These are phyloP conservation scores for Leccinellum rugosiceps DNA, from an alignment of 768 basidiomycete species.

Conservation along the genomic window DNA sequence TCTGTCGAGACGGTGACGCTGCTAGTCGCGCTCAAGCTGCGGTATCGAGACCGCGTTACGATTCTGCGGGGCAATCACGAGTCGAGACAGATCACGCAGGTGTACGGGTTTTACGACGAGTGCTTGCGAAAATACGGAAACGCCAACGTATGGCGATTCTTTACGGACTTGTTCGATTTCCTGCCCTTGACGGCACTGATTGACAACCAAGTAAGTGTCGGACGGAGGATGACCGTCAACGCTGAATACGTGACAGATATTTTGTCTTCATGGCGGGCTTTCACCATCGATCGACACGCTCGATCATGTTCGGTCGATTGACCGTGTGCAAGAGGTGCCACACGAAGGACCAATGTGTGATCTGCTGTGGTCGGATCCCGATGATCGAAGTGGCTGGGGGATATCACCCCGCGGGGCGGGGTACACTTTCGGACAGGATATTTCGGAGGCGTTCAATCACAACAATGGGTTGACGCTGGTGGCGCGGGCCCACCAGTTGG, in stretches of 20 bases:
- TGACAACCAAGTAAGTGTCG: constrained; percentile 89
- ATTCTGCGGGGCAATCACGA: constrained; percentile 99
- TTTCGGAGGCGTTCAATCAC: constrained; percentile 98
- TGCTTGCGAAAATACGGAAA: constrained; percentile 99
- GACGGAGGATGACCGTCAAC: background rate
- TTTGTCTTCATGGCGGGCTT: constrained; percentile 96
- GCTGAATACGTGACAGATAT: constrained; percentile 62
- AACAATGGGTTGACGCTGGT: constrained; percentile 97
- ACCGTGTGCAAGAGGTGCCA: constrained; percentile 98
- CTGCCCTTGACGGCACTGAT: constrained; percentile 96
- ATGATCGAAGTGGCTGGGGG: constrained; percentile 99
- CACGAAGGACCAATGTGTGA: constrained; percentile 99
- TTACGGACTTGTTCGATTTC: constrained; percentile 98
- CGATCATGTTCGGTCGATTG: constrained; percentile 98
- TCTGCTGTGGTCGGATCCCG: constrained; percentile 98
- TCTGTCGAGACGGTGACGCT: constrained; percentile 98
- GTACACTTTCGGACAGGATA: constrained; percentile 99
- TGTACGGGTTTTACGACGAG: constrained; percentile 99
- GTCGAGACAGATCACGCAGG: constrained; percentile 98
- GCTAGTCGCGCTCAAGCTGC: constrained; percentile 93
- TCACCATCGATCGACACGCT: constrained; percentile 99
- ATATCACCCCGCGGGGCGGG: constrained; percentile 98
- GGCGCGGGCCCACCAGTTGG: constrained; percentile 90
- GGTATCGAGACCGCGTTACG: constrained; percentile 97
- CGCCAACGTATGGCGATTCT: constrained; percentile 99